phyloP scores from a whole-genome alignment of 1,139 yeast genomes.

The Trichomonascaceae sp. region DNA sequence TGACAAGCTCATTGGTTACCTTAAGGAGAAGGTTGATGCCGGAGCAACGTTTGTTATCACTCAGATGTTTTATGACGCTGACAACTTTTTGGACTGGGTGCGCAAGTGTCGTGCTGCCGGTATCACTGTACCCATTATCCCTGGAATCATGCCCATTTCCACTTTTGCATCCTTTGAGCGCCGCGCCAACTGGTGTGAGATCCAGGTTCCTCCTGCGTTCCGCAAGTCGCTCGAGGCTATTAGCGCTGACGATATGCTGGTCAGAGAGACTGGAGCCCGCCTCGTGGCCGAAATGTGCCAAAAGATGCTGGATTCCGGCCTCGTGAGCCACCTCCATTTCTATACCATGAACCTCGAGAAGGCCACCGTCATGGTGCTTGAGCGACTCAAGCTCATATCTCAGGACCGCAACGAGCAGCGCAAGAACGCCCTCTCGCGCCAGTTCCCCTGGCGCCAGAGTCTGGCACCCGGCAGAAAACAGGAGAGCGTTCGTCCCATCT shows the following conservation, averaged over 20 bases:
- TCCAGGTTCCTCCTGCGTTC: slow-evolving; percentile 64
- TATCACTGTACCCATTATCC: slow-evolving; percentile 78
- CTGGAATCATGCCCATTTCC: slow-evolving; percentile 97
- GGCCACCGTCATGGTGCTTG: slow-evolving; percentile 80
- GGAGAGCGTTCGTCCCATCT: slow-evolving; percentile 84
- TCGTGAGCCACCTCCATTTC: slow-evolving; percentile 75
- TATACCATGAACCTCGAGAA: slow-evolving; percentile 94
- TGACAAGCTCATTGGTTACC: slow-evolving; percentile 44
- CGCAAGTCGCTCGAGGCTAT: slow-evolving; percentile 62
- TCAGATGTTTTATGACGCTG: slow-evolving; percentile 87
- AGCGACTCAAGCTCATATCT: slow-evolving; percentile 46
- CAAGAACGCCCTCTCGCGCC: slow-evolving; percentile 12
- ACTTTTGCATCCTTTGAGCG: slow-evolving; percentile 86
- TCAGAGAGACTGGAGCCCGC: slow-evolving; percentile 76
- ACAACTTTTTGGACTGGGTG: slow-evolving; percentile 77
- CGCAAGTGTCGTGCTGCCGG: slow-evolving; percentile 56
- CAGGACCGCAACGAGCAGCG: slow-evolving; percentile 12
- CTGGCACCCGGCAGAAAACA: slow-evolving; percentile 68
- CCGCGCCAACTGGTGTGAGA: slow-evolving; percentile 89
- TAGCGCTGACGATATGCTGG: slow-evolving; percentile 80
- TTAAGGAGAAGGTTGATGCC: slow-evolving; percentile 80
- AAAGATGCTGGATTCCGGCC: slow-evolving; percentile 54
- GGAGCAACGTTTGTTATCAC: slow-evolving; percentile 92
- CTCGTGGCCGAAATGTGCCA: slow-evolving; percentile 76
- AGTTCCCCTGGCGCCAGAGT: slow-evolving; percentile 82